Conservation (phyloP, 306 rosid species). For the Quercus mongolica region DNA sequence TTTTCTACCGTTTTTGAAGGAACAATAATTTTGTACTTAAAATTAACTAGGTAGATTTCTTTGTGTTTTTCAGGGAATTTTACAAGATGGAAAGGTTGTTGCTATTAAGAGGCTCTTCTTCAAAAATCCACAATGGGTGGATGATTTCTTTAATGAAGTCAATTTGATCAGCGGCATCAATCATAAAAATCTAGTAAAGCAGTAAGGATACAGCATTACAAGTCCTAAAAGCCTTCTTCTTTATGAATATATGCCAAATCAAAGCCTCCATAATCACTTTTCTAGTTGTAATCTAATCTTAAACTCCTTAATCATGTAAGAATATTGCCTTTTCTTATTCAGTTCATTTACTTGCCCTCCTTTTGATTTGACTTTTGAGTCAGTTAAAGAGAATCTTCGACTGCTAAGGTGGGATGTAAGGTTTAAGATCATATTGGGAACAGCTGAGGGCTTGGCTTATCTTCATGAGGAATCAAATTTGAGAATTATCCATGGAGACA, state of each 20-base stretch:
- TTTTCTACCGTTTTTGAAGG: background rate
- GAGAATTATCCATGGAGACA: conserved; percentile 69
- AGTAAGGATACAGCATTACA: conserved; percentile 67
- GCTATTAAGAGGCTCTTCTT: conserved; percentile 58
- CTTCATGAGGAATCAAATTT: conserved; percentile 59
- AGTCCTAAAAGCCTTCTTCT: conserved; percentile 78
- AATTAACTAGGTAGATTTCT: background rate
- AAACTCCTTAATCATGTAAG: background rate
- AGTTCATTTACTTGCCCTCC: background rate
- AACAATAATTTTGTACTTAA: background rate
- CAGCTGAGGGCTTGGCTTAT: conserved; percentile 66
- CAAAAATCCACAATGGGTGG: conserved; percentile 48
- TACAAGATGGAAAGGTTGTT: conserved; percentile 30
- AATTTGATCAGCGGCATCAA: conserved; percentile 37
- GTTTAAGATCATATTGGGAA: conserved; percentile 34
- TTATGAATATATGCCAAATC: conserved; percentile 64
- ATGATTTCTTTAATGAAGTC: conserved; percentile 48
- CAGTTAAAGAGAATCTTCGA: conserved; percentile 10
- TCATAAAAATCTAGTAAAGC: conserved; percentile 48
- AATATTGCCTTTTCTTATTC: background rate
- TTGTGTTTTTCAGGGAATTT: conserved; percentile 25
- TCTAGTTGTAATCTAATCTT: conserved; percentile 32
- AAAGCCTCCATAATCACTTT: conserved; percentile 54
- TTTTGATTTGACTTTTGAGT: background rate
- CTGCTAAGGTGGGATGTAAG: conserved; percentile 34